Evolutionary conservation across 768 basidiomycete species (phyloP).

Genomic region (Boletus pseudo-olivaceus): DNA sequence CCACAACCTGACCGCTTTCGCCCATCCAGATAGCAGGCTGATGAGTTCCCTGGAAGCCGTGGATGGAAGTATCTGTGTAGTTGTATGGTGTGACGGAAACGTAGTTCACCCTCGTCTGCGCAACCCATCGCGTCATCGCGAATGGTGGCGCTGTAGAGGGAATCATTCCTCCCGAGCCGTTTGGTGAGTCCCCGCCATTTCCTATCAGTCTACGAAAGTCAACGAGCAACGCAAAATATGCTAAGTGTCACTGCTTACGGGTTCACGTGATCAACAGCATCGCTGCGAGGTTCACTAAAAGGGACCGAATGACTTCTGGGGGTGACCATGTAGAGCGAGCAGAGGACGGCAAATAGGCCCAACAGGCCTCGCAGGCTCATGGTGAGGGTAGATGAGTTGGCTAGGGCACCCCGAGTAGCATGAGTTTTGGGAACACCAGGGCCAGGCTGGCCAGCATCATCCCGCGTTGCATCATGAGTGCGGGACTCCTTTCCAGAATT

Average conservation of each 20-base stretch:
- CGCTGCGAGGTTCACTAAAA: conserved; percentile 31
- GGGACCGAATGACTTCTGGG: conserved; percentile 3
- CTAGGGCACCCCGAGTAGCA: neutral
- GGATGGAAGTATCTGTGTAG: conserved; percentile 53
- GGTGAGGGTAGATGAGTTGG: neutral
- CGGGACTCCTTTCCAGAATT: neutral
- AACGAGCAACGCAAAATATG: neutral
- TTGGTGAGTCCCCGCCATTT: conserved; percentile 67
- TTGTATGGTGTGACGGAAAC: conserved; percentile 73
- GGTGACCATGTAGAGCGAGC: conserved; percentile 10
- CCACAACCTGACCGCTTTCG: conserved; percentile 60
- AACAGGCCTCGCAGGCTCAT: conserved; percentile 10
- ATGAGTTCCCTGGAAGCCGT: conserved; percentile 77
- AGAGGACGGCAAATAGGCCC: conserved; percentile 15
- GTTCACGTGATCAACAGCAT: conserved; percentile 44
- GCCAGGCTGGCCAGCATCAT: neutral
- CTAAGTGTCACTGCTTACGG: conserved; percentile 33
- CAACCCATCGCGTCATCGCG: conserved; percentile 84
- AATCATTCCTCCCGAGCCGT: conserved; percentile 75
- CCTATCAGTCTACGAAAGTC: conserved; percentile 51
- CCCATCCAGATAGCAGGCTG: conserved; percentile 93
- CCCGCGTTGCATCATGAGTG: neutral
- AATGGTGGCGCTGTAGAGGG: conserved; percentile 77
- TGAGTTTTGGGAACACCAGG: neutral
- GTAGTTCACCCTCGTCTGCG: conserved; percentile 74